Evolutionary conservation across 2,329 filamentous ascomycete species (phyloP).

Genomic region (Coniochaeta prunicola): DNA sequence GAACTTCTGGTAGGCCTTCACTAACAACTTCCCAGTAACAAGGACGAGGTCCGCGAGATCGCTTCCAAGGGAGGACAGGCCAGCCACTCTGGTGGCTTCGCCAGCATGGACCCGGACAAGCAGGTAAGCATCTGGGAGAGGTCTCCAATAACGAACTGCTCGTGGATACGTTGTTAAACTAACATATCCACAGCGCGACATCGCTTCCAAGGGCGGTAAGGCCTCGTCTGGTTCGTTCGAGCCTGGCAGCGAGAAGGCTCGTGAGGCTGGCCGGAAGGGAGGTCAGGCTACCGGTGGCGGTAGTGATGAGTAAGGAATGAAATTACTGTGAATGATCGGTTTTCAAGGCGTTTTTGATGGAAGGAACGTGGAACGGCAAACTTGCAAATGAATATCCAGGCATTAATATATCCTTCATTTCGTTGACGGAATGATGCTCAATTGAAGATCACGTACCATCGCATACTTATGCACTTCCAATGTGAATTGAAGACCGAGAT

Average conservation of each 20-base stretch:
- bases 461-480: too few species aligned
- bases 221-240: slow-evolving; percentile 48
- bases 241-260: slow-evolving; percentile 41
- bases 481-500: too few species aligned
- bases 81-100: slow-evolving; percentile 29
- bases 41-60: slow-evolving; percentile 36
- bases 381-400: background rate
- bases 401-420: too few species aligned
- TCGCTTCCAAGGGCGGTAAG: slow-evolving; percentile 47
- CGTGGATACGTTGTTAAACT: too few species aligned
- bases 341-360: background rate
- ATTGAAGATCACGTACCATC: background rate
- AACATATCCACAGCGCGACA: slow-evolving; percentile 34
- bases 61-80: slow-evolving; percentile 32
- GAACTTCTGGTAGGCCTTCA: background rate
- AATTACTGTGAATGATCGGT: background rate
- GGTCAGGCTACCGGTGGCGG: slow-evolving; percentile 19
- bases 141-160: slow-evolving; percentile 20
- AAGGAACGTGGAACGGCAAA: background rate
- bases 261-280: slow-evolving; percentile 47
- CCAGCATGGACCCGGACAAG: slow-evolving; percentile 31
- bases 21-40: slow-evolving; percentile 19
- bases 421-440: too few species aligned
- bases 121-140: slow-evolving; percentile 19
- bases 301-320: slow-evolving; percentile 4